Percentiles rank a stretch among this genome's conserved stretches.
These are phyloP conservation scores for Teunomyces kruisii DNA, from an alignment of 805 yeast species.

Conservation along the genomic window DNA sequence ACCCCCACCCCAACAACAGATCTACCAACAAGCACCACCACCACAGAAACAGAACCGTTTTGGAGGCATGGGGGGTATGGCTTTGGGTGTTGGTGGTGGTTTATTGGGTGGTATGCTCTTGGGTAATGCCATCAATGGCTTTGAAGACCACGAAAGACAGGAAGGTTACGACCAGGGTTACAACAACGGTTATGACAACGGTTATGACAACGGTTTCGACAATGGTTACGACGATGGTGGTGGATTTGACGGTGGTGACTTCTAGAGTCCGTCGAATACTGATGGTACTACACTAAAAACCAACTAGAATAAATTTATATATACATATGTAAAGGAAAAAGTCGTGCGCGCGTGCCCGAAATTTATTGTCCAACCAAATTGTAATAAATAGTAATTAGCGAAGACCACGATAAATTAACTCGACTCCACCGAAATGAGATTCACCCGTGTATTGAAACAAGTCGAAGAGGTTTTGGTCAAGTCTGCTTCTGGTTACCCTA, in stretches of 20 bases:
- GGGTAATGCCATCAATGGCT: slow-evolving; percentile 41
- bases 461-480: slow-evolving; percentile 56
- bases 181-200: slow-evolving; percentile 29
- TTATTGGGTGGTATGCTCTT: slow-evolving; percentile 59
- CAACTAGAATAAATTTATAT: too few relatives aligned
- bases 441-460: slow-evolving; percentile 41
- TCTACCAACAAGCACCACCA: slow-evolving; percentile 26
- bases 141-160: slow-evolving; percentile 23
- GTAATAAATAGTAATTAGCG: slow-evolving; percentile 1
- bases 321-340: too few relatives aligned
- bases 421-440: slow-evolving; percentile 30
- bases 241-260: slow-evolving; percentile 11
- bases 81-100: slow-evolving; percentile 52
- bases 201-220: slow-evolving; percentile 25
- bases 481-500: slow-evolving; percentile 65
- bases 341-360: not conserved
- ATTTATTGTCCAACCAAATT: slow-evolving; percentile 8
- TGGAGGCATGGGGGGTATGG: slow-evolving; percentile 31
- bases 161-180: slow-evolving; percentile 36
- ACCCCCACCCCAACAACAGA: slow-evolving; percentile 24
- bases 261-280: too few relatives aligned
- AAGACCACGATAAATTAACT: not conserved
- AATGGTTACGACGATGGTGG: slow-evolving; percentile 26
- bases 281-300: too few relatives aligned
- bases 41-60: slow-evolving; percentile 25